Percentiles rank a stretch among this genome's conserved stretches.
These are phyloP conservation scores for Rhodotorula sp. DNA, from an alignment of 1,284 basidiomycete species.

Conservation along the genomic window DNA sequence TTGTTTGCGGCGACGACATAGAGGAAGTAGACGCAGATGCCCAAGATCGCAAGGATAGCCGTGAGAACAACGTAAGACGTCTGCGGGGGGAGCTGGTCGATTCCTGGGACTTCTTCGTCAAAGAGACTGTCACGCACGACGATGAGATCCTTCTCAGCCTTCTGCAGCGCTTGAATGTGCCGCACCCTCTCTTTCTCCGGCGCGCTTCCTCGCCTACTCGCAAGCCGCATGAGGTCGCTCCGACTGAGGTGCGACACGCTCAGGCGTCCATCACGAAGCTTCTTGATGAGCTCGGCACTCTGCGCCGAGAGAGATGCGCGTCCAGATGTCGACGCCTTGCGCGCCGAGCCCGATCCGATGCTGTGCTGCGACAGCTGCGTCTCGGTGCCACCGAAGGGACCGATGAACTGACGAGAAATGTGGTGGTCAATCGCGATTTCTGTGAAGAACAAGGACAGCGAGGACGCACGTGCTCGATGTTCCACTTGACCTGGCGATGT, in stretches of 20 bases:
- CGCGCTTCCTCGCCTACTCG: not conserved
- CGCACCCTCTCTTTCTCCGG: not conserved
- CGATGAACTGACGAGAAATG: not conserved
- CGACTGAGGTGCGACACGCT: not conserved
- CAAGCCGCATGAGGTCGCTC: not conserved
- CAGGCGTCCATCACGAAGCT: not conserved
- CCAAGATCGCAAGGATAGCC: conserved; percentile 7
- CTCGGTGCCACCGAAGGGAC: not conserved
- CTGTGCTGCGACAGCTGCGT: not conserved
- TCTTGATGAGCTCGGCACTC: not conserved
- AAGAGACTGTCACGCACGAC: not conserved
- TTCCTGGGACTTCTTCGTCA: not conserved
- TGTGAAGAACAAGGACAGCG: not conserved
- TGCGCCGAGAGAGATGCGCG: not conserved
- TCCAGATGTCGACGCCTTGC: too few relatives aligned
- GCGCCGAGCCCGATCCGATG: not conserved
- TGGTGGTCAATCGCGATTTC: not conserved
- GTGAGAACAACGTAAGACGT: conserved; percentile 5
- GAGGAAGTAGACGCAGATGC: conserved; percentile 7
- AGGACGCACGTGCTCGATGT: conserved; percentile 1
- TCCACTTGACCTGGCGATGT: not conserved
- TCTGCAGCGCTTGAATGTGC: not conserved
- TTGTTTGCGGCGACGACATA: not conserved
- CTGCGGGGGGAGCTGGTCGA: not conserved
- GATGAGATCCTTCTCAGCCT: conserved; percentile 18